Evolutionary conservation across 495 filamentous ascomycete species (phyloP).

Genomic region (Podospora australis): DNA sequence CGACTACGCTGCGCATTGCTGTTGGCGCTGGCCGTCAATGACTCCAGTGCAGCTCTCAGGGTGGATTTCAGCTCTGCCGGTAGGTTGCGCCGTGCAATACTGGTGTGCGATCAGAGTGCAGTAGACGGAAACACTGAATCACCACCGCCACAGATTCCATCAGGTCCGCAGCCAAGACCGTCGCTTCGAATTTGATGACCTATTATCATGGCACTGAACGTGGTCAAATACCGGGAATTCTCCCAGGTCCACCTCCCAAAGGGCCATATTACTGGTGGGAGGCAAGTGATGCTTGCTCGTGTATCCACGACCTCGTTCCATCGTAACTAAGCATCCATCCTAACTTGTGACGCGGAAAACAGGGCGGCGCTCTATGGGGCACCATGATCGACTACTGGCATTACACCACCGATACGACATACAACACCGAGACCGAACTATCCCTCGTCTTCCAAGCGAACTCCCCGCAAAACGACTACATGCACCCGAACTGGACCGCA

Average conservation of each 20-base stretch:
- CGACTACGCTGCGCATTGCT: neutral
- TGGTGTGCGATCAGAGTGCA: neutral
- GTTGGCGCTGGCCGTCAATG: conserved; percentile 6
- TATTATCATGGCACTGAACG: conserved; percentile 57
- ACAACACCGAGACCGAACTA: conserved; percentile 47
- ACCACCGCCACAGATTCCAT: conserved; percentile 56
- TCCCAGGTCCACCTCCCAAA: conserved; percentile 45
- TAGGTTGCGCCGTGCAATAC: neutral
- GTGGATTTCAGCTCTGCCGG: conserved; percentile 17
- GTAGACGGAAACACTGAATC: no score
- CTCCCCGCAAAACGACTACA: conserved; percentile 49
- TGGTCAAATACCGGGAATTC: conserved; percentile 56
- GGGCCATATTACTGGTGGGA: conserved; percentile 52
- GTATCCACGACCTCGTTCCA: neutral
- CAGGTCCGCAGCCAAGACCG: conserved; percentile 50
- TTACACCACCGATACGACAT: conserved; percentile 59
- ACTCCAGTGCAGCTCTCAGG: conserved; percentile 9
- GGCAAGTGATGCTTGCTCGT: no score
- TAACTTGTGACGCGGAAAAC: conserved; percentile 26
- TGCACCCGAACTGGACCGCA: conserved; percentile 62
- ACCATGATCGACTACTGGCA: conserved; percentile 64
- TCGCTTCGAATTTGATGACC: conserved; percentile 56
- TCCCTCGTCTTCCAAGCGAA: conserved; percentile 49
- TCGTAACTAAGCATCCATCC: neutral
- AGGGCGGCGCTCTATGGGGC: conserved; percentile 57